phyloP scores from a whole-genome alignment of 805 yeast genomes.

The Wickerhamiella cacticola region DNA sequence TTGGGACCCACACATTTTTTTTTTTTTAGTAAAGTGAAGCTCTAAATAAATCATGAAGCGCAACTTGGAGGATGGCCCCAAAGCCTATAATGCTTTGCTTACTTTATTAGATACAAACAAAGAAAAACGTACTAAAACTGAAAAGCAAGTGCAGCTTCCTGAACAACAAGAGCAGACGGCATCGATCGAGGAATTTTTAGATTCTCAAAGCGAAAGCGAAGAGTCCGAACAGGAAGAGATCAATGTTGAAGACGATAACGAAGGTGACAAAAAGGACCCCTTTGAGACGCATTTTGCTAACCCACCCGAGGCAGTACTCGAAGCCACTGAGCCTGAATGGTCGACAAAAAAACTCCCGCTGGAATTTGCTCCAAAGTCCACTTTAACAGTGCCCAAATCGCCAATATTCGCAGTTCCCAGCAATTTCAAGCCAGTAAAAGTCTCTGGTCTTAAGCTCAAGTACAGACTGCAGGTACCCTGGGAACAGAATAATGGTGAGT shows the following conservation, averaged over 20 bases:
- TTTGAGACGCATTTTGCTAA: constrained; percentile 65
- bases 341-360: constrained; percentile 15
- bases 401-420: constrained; percentile 16
- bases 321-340: constrained; percentile 23
- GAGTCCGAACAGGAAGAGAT: constrained; percentile 25
- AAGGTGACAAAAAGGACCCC: constrained; percentile 45
- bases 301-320: constrained; percentile 23
- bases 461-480: constrained; percentile 31
- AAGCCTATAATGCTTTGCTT: constrained; percentile 47
- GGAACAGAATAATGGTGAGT: constrained; percentile 26
- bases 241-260: constrained; percentile 31
- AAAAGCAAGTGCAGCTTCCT: too few relatives aligned
- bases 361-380: not conserved
- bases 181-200: constrained; percentile 16
- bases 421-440: constrained; percentile 27
- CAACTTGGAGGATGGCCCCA: not conserved
- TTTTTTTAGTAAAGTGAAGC: not conserved
- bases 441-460: constrained; percentile 31
- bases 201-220: constrained; percentile 17
- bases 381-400: not conserved
- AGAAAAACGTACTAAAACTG: not conserved
- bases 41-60: not conserved
- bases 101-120: constrained; percentile 37
- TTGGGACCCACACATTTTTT: not conserved
- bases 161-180: too few relatives aligned